Evolutionary conservation across 371 early-diverging fungal species (phyloP), one percentile per base, ranked within the genome.

Genomic region (Mycotypha africana): DNA sequence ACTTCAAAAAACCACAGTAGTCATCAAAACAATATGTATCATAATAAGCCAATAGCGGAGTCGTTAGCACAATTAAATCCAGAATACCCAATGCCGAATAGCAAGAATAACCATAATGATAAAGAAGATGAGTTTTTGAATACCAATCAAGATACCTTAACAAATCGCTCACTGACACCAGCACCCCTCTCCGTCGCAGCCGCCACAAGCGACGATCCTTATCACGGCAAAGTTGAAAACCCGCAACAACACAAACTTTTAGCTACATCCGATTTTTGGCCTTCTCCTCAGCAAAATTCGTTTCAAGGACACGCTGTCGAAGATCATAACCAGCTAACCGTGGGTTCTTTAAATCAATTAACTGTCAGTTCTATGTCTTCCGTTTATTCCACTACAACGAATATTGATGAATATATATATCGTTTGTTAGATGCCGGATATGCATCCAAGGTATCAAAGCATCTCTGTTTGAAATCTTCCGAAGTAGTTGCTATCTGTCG

Each of bases 401-500:
- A 59, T 14, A 60, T 95, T 22, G 93, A 95, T 70, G 92, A 92
- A 53, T 84, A 89, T 62, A 92, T 93, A 50, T 75, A 80, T 38
- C 78, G 91, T 39, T 74, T 95, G 11, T 65, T 91, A 31, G 86
- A 87, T 25, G 87, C 84, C 14, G 88, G 92, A 12, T 83, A 85
- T 60, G 71, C 81, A 31, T 78, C 81, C 37, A 89, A 87, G 53
- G 75, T 85, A 11, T 76, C 84, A 12, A 88, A 88, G 56, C 63
- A 76, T 21, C 67, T 89, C 20, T 87, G 86, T 56, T 60, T 90
- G 14, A 86, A 85, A 56, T 85, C 81, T 56, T 72, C 82, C 15
- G 97, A 97, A 67, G 92, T 99, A 49, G 70, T 76, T 30, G 85
- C 80, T 17, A 84, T 99, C 46, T 97, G 97, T 67, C 81, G 80